Evolutionary conservation across 306 rosid genomes (phyloP).

Genomic region (Begonia masoniana): DNA sequence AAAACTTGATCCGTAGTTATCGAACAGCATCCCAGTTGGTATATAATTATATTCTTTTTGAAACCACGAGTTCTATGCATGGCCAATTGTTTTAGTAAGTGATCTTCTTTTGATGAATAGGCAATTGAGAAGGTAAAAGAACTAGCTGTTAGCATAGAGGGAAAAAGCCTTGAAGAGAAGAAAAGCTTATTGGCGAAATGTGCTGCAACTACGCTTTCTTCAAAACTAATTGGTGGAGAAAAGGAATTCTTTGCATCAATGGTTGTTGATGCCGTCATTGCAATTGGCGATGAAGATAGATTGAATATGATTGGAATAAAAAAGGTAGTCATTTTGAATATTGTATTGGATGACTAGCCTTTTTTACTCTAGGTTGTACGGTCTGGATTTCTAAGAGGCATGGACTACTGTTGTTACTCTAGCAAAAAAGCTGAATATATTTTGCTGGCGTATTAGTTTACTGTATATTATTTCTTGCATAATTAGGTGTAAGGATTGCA

Average conservation of each 20-base stretch:
- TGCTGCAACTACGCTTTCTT: slow-evolving; percentile 96
- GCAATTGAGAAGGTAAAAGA: slow-evolving; percentile 81
- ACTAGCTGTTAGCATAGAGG: slow-evolving; percentile 83
- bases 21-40: slow-evolving; percentile 74
- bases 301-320: slow-evolving; percentile 95
- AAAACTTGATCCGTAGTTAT: slow-evolving; percentile 79
- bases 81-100: not conserved
- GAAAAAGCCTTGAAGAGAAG: slow-evolving; percentile 90
- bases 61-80: slow-evolving; percentile 1
- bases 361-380: not conserved
- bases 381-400: not conserved
- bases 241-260: slow-evolving; percentile 91
- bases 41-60: not conserved
- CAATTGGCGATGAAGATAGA: slow-evolving; percentile 83
- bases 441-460: too few species aligned
- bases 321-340: slow-evolving; percentile 35
- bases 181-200: slow-evolving; percentile 78
- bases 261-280: slow-evolving; percentile 91
- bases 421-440: too few species aligned
- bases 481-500: too few species aligned
- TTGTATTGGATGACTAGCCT: too few species aligned
- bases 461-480: too few species aligned
- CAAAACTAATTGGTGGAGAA: slow-evolving; percentile 97
- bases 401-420: too few species aligned
- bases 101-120: slow-evolving; percentile 16